A percentile compares a stretch with the other conserved stretches of the same genome.
Evolutionary conservation across 1,139 yeast genomes (phyloP).

Genomic region (Magnusiomyces sp.): DNA sequence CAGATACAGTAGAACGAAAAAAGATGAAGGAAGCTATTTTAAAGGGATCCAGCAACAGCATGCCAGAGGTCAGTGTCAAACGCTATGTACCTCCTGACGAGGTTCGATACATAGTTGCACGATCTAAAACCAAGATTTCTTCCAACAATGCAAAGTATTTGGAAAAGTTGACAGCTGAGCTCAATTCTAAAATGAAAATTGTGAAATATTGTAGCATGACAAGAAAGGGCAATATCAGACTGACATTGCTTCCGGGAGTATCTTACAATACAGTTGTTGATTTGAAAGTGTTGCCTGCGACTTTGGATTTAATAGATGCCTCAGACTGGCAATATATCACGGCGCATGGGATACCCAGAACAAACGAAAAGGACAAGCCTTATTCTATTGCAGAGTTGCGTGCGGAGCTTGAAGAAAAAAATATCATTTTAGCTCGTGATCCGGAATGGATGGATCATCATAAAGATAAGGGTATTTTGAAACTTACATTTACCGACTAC

Average conservation of each 20-base stretch:
- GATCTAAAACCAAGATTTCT: neutral
- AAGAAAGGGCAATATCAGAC: neutral
- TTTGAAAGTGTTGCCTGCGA: too few species aligned
- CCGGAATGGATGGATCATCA: neutral
- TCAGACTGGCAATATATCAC: slow-evolving; percentile 1
- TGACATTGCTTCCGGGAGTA: neutral
- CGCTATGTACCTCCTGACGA: neutral
- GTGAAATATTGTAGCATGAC: neutral
- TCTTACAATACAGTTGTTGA: neutral
- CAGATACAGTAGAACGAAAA: too few species aligned
- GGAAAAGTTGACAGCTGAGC: neutral
- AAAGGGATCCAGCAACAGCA: neutral
- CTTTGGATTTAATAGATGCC: neutral
- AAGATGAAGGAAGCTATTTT: too few species aligned
- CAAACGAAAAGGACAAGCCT: neutral
- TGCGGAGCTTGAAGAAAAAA: neutral
- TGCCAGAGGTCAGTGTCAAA: neutral
- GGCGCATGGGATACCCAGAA: neutral
- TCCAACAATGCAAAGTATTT: neutral
- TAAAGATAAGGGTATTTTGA: neutral
- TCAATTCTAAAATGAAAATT: neutral
- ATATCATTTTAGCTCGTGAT: neutral
- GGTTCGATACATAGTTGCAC: neutral
- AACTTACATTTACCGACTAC: neutral
- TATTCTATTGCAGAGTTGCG: neutral